A percentile compares a stretch with the other conserved stretches of the same genome.
phyloP scores from a whole-genome alignment of 352 stramenopile species.

The Globisporangium recalcitrans region DNA sequence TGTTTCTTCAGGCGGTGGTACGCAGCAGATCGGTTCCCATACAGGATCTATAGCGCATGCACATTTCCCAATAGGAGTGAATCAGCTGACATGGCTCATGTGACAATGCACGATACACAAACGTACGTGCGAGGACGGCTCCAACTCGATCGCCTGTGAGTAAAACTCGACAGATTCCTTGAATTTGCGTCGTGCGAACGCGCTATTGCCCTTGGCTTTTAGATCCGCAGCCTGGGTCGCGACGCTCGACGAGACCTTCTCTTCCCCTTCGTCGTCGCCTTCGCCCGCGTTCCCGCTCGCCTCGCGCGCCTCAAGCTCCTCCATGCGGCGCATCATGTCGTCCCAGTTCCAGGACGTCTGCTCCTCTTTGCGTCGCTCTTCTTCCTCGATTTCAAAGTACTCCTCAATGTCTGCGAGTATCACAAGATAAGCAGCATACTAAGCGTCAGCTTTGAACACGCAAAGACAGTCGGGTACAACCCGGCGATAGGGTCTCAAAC shows the following conservation, averaged over 20 bases:
- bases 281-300: slow-evolving; percentile 26
- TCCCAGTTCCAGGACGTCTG: slow-evolving; percentile 73
- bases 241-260: slow-evolving; percentile 16
- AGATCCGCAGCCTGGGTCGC: slow-evolving; percentile 22
- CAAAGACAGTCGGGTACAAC: no score
- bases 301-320: slow-evolving; percentile 75
- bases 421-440: neutral
- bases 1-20: slow-evolving; percentile 73
- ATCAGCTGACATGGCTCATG: neutral
- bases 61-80: neutral
- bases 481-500: no score
- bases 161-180: slow-evolving; percentile 78
- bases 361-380: slow-evolving; percentile 54
- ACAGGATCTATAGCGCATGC: slow-evolving; percentile 51
- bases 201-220: slow-evolving; percentile 75
- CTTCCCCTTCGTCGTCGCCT: slow-evolving; percentile 24
- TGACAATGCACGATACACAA: no score
- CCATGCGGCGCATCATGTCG: slow-evolving; percentile 83
- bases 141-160: slow-evolving; percentile 78
- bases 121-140: slow-evolving; percentile 66
- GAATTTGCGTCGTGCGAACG: slow-evolving; percentile 76
- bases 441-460: no score
- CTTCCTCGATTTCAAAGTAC: slow-evolving; percentile 84
- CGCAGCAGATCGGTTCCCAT: slow-evolving; percentile 75
- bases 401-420: slow-evolving; percentile 51